Evolutionary conservation across 1,284 basidiomycete species (phyloP), one percentile per base, ranked within the genome.

Genomic region (Thecaphora thlaspeos): DNA sequence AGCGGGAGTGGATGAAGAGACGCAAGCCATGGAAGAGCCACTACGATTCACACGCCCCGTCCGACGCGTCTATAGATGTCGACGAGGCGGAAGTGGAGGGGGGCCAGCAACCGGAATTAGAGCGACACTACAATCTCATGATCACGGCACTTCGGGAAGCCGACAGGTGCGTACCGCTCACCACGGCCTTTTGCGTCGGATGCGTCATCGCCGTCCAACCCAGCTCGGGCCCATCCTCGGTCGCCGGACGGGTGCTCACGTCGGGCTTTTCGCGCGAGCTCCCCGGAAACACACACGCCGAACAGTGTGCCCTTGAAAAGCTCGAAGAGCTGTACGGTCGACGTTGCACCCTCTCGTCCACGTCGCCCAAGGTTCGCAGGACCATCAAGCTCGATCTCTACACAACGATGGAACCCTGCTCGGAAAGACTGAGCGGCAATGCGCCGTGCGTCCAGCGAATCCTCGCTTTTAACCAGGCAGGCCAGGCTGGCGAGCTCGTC

Each of bases 401-500:
- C 75, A 95, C 93, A 0, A 98, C 94, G 0, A 86, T 99, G 83
- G 95, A 99, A 76, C 95, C 95, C 12, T 99, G 95, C 77, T 94
- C 91, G 3, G 80, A 89, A 26, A 83, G 95, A 48, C 88, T 91
- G 11, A 93, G 90, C 1, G 92, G 93, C 1, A 83, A 95, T 32
- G 80, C 86, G 0, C 87, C 91, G 0, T 98, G 95, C 76, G 87
- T 90, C 14, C 84, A 92, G 64, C 89, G 89, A 14, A 84, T 98
- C 48, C 85, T 96, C 38, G 81, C 81, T 4, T 77, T 76, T 52
- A 78, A 78, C 52, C 15, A 47, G 39, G 28, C 47, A 26, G 3
- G 24, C 46, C 12, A 47, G 42, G 17, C 44, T 22, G 46, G 51
- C 43, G n/a, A 46, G 28, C 36, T 61, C 42, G 46, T 51, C 32